Conservation (phyloP, 805 yeast species). For the Nakazawaea sp. region DNA sequence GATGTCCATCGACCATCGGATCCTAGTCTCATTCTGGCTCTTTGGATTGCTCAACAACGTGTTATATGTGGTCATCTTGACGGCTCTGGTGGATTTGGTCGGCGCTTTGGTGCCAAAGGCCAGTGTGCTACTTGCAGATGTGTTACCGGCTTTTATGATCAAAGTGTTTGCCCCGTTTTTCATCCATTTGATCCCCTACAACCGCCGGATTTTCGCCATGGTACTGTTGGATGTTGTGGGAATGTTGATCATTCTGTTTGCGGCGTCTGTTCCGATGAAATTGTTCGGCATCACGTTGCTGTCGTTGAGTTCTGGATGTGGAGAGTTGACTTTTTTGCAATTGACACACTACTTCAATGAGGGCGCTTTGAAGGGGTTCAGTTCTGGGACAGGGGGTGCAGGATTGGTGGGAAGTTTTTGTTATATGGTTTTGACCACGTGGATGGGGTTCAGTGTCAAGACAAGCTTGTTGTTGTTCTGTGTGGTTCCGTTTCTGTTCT, state of each 20-base stretch:
- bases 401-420: conserved; percentile 78
- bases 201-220: conserved; percentile 42
- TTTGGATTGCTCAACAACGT: conserved; percentile 88
- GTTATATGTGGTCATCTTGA: conserved; percentile 81
- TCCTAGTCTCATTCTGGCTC: conserved; percentile 59
- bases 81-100: conserved; percentile 90
- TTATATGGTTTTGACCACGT: conserved; percentile 66
- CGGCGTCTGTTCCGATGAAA: conserved; percentile 28
- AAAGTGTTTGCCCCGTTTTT: conserved; percentile 76
- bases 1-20: conserved; percentile 7
- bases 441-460: conserved; percentile 49
- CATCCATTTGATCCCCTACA: conserved; percentile 59
- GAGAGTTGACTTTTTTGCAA: conserved; percentile 84
- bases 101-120: conserved; percentile 84
- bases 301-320: conserved; percentile 80
- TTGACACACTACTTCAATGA: conserved; percentile 70
- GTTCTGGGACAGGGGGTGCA: conserved; percentile 95
- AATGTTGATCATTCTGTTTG: conserved; percentile 60
- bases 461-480: conserved; percentile 53
- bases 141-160: conserved; percentile 70
- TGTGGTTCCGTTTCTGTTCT: conserved; percentile 21
- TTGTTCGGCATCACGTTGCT: conserved; percentile 73
- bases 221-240: conserved; percentile 61
- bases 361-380: conserved; percentile 74
- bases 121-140: conserved; percentile 77